Evolutionary conservation across 1,139 yeast species (phyloP).

Genomic region (Candida sanyaensis): DNA sequence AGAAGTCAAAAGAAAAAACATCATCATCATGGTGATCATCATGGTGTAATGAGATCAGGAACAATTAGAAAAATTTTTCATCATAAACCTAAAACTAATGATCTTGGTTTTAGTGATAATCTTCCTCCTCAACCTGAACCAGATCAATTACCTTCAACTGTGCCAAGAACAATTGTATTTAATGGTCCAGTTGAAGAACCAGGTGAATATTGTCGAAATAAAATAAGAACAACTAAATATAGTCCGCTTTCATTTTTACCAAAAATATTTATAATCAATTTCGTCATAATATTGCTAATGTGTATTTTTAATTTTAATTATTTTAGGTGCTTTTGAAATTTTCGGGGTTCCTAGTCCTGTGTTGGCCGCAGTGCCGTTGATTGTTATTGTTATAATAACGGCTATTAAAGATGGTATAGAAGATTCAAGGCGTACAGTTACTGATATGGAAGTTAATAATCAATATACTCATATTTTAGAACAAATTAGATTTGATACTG

Average conservation of each 20-base stretch:
- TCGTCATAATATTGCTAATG: slow-evolving; percentile 53
- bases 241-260: slow-evolving; percentile 59
- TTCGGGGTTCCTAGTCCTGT: slow-evolving; percentile 62
- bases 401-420: slow-evolving; percentile 61
- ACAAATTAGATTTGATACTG: slow-evolving; percentile 17
- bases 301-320: slow-evolving; percentile 53
- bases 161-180: slow-evolving; percentile 60
- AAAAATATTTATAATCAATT: slow-evolving; percentile 53
- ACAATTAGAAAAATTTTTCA: slow-evolving; percentile 16
- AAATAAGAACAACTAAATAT: slow-evolving; percentile 62
- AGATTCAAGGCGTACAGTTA: slow-evolving; percentile 54
- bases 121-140: slow-evolving; percentile 21
- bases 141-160: slow-evolving; percentile 18
- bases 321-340: slow-evolving; percentile 53
- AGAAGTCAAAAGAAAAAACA: background rate
- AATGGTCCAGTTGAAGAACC: slow-evolving; percentile 65
- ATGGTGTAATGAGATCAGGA: slow-evolving; percentile 13
- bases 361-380: slow-evolving; percentile 58
- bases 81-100: slow-evolving; percentile 23
- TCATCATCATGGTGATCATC: background rate
- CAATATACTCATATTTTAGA: slow-evolving; percentile 47
- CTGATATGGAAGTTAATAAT: slow-evolving; percentile 57
- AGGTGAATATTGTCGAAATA: slow-evolving; percentile 56
- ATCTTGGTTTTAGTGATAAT: slow-evolving; percentile 23
- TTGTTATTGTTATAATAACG: slow-evolving; percentile 56